These are phyloP conservation scores for Hortiboletus flavorubellus DNA, from an alignment of 768 basidiomycete species.

Conservation along the genomic window DNA sequence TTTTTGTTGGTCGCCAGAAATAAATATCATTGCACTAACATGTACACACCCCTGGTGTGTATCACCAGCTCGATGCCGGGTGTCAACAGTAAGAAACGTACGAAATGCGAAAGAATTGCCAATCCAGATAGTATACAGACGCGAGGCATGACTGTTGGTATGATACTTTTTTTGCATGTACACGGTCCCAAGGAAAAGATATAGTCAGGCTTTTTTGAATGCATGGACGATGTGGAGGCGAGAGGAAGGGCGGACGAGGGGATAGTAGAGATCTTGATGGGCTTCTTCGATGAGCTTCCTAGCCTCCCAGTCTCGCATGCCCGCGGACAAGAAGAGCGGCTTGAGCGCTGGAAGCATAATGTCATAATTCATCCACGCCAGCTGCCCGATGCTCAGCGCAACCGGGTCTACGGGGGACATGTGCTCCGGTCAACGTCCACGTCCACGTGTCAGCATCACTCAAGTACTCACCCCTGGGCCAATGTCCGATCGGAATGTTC, in stretches of 20 bases:
- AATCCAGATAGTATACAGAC: constrained; percentile 43
- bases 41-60: constrained; percentile 2
- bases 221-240: constrained; percentile 62
- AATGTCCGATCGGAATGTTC: constrained; percentile 65
- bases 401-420: constrained; percentile 43
- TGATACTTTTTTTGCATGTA: constrained; percentile 27
- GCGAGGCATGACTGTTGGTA: constrained; percentile 13
- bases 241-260: constrained; percentile 46
- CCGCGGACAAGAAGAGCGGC: constrained; percentile 53
- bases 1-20: background rate
- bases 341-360: constrained; percentile 60
- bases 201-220: constrained; percentile 27
- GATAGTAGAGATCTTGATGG: constrained; percentile 63
- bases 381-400: constrained; percentile 60
- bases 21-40: constrained; percentile 15
- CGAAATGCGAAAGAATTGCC: constrained; percentile 87
- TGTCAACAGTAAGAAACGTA: constrained; percentile 24
- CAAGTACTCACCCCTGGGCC: constrained; percentile 51
- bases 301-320: constrained; percentile 51
- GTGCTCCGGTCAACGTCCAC: constrained; percentile 8
- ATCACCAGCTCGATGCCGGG: background rate
- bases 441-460: background rate
- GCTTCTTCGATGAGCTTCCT: constrained; percentile 58
- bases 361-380: constrained; percentile 74
- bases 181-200: constrained; percentile 19